Evolutionary conservation across 768 basidiomycete genomes (phyloP).

Genomic region (Mycena metata): DNA sequence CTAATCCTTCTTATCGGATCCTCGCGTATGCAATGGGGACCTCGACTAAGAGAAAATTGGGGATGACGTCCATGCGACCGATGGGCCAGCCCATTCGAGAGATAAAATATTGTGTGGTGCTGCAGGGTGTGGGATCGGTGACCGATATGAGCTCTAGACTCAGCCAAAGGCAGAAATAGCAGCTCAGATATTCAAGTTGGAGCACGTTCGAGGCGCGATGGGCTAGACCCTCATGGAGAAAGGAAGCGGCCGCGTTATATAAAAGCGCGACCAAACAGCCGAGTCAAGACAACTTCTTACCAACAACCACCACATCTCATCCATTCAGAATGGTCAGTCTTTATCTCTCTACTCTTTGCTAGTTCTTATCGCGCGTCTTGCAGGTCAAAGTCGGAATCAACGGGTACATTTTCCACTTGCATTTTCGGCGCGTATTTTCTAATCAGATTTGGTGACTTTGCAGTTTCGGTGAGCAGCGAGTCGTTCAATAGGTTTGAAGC

Average conservation of each 20-base stretch:
- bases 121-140: background rate
- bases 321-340: conserved; percentile 26
- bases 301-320: conserved; percentile 22
- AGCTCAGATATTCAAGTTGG: background rate
- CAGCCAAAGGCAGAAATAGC: background rate
- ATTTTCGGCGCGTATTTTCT: conserved; percentile 10
- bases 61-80: no score
- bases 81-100: no score
- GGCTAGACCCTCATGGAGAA: conserved; percentile 2
- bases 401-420: conserved; percentile 71
- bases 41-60: no score
- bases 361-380: conserved; percentile 6
- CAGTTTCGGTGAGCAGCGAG: conserved; percentile 78
- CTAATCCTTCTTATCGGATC: no score
- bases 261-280: conserved; percentile 18
- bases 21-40: no score
- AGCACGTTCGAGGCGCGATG: conserved; percentile 20
- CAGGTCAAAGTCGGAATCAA: conserved; percentile 96
- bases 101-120: background rate
- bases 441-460: conserved; percentile 36
- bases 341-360: background rate
- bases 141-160: no score
- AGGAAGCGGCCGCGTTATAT: conserved; percentile 15
- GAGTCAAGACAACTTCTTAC: conserved; percentile 6
- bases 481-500: background rate